Evolutionary conservation across 2,329 filamentous ascomycete species (phyloP).

Genomic region (Monosporascus sp.): DNA sequence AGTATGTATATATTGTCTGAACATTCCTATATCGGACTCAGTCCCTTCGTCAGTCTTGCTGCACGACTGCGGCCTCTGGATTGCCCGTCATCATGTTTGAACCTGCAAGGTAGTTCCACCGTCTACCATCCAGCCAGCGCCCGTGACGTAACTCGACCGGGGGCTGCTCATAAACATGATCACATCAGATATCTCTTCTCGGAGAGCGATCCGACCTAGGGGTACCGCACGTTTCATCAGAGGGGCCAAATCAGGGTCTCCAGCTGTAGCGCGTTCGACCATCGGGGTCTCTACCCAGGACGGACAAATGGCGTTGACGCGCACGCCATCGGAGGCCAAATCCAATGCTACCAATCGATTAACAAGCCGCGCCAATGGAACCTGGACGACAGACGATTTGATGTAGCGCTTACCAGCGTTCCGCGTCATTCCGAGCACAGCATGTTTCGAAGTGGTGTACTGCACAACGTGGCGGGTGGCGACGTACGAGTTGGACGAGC

Average conservation of each 20-base stretch:
- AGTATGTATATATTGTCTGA: too few species aligned
- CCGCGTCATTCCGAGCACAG: not conserved
- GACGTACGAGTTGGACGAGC: not conserved
- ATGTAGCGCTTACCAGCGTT: not conserved
- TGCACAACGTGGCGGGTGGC: not conserved
- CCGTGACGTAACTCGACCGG: constrained; percentile 24
- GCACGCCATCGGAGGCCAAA: constrained; percentile 19
- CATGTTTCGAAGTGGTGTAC: not conserved
- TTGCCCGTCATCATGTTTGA: too few species aligned
- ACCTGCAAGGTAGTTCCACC: not conserved
- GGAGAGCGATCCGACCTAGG: constrained; percentile 17
- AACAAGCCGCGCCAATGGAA: too few species aligned
- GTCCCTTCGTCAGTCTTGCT: too few species aligned
- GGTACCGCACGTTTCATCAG: constrained; percentile 13
- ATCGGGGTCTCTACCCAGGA: constrained; percentile 27
- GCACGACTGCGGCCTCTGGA: too few species aligned
- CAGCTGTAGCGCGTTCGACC: constrained; percentile 13
- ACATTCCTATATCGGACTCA: too few species aligned
- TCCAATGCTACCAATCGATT: constrained; percentile 17
- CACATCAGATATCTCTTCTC: constrained; percentile 27
- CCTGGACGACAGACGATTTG: not conserved
- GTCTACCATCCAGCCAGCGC: constrained; percentile 15
- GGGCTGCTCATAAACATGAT: constrained; percentile 24
- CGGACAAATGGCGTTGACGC: constrained; percentile 28
- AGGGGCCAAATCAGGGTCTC: constrained; percentile 5